Conservation (phyloP, 2,329 filamentous ascomycete species). For the Colletotrichum brevisporum region DNA sequence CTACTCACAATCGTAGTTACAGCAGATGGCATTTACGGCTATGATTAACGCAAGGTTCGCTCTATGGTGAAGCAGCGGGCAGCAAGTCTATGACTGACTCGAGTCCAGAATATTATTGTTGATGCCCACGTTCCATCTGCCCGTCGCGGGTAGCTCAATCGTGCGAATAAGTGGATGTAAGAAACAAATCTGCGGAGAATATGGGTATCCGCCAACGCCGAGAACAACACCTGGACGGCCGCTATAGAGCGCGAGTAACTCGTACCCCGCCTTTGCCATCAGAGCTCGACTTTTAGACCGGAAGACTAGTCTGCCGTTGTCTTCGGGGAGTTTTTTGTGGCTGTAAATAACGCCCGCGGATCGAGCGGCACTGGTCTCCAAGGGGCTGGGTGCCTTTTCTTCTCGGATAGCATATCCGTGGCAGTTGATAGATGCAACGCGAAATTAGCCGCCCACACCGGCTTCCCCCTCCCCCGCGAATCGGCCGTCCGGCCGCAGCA, state of each 20-base stretch:
- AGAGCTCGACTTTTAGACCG: background rate
- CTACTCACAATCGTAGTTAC: no score
- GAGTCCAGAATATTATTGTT: no score
- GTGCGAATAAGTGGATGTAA: background rate
- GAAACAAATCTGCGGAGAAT: conserved; percentile 7
- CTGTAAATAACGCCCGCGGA: background rate
- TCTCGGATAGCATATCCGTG: background rate
- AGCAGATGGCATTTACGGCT: no score
- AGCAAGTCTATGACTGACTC: no score
- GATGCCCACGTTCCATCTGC: no score
- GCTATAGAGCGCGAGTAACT: background rate
- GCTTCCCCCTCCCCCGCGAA: conserved; percentile 3
- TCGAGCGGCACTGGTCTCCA: conserved; percentile 4
- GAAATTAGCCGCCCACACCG: background rate
- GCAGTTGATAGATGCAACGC: background rate
- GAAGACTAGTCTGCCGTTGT: background rate
- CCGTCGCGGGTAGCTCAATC: no score
- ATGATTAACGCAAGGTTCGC: no score
- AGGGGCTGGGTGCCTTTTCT: conserved; percentile 6
- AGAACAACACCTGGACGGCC: background rate
- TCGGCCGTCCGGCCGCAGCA: background rate
- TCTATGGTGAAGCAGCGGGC: no score
- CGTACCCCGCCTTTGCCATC: background rate
- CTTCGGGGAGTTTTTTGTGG: background rate
- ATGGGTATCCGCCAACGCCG: background rate